phyloP scores from a whole-genome alignment of 2,329 filamentous ascomycete genomes.

The Myotisia sp. region DNA sequence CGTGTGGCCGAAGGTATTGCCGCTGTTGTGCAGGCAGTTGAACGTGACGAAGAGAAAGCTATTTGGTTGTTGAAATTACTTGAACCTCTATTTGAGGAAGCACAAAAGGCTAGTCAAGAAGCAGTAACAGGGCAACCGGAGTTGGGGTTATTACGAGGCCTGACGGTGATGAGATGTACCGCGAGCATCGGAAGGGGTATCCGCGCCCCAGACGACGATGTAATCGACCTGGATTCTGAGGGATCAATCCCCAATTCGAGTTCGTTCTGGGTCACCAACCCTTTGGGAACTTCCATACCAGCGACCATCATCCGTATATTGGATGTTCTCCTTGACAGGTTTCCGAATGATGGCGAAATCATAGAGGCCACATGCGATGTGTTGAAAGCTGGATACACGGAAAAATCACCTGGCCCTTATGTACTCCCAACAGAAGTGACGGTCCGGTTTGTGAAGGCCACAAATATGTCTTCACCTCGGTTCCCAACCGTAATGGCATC shows the following conservation, averaged over 20 bases:
- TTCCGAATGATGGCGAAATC: slow-evolving; percentile 27
- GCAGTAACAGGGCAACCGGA: slow-evolving; percentile 20
- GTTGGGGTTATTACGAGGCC: slow-evolving; percentile 21
- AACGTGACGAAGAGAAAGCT: slow-evolving; percentile 27
- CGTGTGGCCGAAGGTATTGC: slow-evolving; percentile 32
- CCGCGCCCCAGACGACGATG: slow-evolving; percentile 23
- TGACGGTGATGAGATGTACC: slow-evolving; percentile 27
- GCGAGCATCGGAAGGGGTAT: slow-evolving; percentile 30
- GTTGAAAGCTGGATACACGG: slow-evolving; percentile 33
- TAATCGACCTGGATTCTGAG: slow-evolving; percentile 21
- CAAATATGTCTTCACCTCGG: slow-evolving; percentile 17
- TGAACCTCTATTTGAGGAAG: slow-evolving; percentile 24
- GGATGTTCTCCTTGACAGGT: slow-evolving; percentile 26
- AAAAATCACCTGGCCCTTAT: slow-evolving; percentile 27
- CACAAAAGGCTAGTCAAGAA: slow-evolving; percentile 21
- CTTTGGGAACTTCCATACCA: slow-evolving; percentile 20
- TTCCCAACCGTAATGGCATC: slow-evolving; percentile 29
- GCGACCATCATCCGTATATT: slow-evolving; percentile 28
- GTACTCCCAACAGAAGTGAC: slow-evolving; percentile 30
- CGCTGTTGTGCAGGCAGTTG: slow-evolving; percentile 30
- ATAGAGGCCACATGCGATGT: slow-evolving; percentile 34
- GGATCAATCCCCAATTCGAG: slow-evolving; percentile 19
- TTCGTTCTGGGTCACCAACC: slow-evolving; percentile 26
- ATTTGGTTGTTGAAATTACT: slow-evolving; percentile 27
- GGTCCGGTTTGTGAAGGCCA: slow-evolving; percentile 29